These are phyloP conservation scores for Gonapodya prolifera DNA, from an alignment of 192 early-diverging fungal genomes.

Conservation along the genomic window DNA sequence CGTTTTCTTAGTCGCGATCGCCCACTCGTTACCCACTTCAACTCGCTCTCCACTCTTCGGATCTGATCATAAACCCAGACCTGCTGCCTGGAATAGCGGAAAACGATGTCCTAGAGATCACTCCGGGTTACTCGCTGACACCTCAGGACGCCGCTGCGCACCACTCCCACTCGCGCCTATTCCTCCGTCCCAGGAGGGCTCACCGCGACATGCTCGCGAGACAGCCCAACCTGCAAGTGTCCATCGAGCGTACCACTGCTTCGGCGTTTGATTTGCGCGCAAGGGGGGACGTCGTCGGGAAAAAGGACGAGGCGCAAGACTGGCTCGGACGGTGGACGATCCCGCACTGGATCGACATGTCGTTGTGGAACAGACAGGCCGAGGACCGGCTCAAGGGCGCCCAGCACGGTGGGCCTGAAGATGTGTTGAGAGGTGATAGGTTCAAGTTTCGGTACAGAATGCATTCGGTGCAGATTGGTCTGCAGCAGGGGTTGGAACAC, in stretches of 20 bases:
- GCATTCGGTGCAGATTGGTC: not conserved
- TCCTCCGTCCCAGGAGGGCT: slow-evolving; percentile 34
- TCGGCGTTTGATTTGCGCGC: slow-evolving; percentile 42
- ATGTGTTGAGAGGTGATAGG: not conserved
- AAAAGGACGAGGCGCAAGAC: slow-evolving; percentile 22
- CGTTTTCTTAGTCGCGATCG: not conserved
- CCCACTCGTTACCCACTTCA: too few species aligned
- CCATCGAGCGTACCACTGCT: slow-evolving; percentile 54
- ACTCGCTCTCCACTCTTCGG: slow-evolving; percentile 7
- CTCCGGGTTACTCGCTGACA: not conserved
- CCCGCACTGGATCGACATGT: slow-evolving; percentile 9
- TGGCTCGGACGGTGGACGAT: slow-evolving; percentile 10
- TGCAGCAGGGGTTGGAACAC: not conserved
- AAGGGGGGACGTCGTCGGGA: slow-evolving; percentile 45
- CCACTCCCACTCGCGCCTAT: slow-evolving; percentile 22
- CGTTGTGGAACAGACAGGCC: not conserved
- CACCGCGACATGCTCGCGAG: slow-evolving; percentile 32
- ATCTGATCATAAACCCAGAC: slow-evolving; percentile 60
- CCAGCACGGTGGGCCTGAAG: not conserved
- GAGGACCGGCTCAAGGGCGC: not conserved
- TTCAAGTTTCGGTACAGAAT: not conserved
- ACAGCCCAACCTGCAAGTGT: slow-evolving; percentile 52
- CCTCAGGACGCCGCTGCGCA: too few species aligned
- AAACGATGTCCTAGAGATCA: slow-evolving; percentile 47
- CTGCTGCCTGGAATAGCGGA: slow-evolving; percentile 38